Base-by-base conservation (phyloP, 345 rosid species). In the Camelina sativa region DNA sequence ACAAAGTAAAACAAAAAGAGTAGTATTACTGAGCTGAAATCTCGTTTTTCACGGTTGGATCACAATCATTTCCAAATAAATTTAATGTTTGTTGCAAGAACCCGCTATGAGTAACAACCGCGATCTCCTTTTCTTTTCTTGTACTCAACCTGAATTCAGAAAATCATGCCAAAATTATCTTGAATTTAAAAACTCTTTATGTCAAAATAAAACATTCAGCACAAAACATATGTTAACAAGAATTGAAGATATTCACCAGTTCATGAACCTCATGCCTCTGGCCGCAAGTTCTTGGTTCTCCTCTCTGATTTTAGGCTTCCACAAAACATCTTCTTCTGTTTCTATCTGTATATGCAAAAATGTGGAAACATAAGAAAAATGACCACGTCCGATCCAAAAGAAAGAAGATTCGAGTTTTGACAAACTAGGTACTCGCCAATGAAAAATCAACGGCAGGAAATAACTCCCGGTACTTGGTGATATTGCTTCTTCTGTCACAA, bases 391-490 rank as follows among this genome's bases (percentile, higher is more conserved):
- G 3, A 1, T 48, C 11, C 0, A 2, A 44, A 44, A 44, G 50
- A 38, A 20, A 15, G 6, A 54, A 69, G 17, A 30, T 51, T 35
- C 1, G 1, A 5, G 15, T 28, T 8, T 46, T 3, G 8, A 20
- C 3, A 17, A 44, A 37, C 17, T 22, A 73, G 25, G 23, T 75
- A 80, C 88, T 84, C 81, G 79, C 97, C 89, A 78, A 77, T 10
- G 97, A 87, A 84, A 92, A 92, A 79, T 92, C 91, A 70, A 89
- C 55, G 1, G 87, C 92, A 66, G 93, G 97, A 80, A 89, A 89
- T 52, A 88, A 62, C 75, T 88, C 59, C 37, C 17, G 80, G 79
- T 88, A 88, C 64, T 86, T 85, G 28, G 60, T 77, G 75, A 90
- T 73, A 78, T 76, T 87, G 73, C 84, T 83, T 82, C 97, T 88